phyloP scores from a whole-genome alignment of 805 yeast species.

The Candida vaughaniae region DNA sequence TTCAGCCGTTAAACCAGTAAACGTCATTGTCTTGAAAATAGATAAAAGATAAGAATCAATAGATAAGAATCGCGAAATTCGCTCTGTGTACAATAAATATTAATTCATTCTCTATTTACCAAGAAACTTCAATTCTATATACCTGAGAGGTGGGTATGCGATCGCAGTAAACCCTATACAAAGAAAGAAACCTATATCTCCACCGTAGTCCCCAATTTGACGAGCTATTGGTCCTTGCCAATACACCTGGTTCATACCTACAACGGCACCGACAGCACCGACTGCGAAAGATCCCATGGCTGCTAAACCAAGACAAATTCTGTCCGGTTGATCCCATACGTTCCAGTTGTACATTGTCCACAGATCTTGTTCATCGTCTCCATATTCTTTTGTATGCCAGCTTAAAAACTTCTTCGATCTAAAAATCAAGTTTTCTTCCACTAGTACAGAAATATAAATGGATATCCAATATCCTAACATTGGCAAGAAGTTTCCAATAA shows the following conservation, averaged over 20 bases:
- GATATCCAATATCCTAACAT: constrained; percentile 44
- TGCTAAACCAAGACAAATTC: constrained; percentile 33
- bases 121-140: constrained; percentile 28
- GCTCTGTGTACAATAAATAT: too few relatives aligned
- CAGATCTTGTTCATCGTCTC: constrained; percentile 7
- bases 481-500: constrained; percentile 38
- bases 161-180: constrained; percentile 34
- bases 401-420: constrained; percentile 20
- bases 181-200: constrained; percentile 40
- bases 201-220: constrained; percentile 30
- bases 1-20: constrained; percentile 12
- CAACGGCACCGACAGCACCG: constrained; percentile 38
- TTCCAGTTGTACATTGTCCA: constrained; percentile 27
- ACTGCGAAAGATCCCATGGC: constrained; percentile 28
- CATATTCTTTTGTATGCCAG: constrained; percentile 29
- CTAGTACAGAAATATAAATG: constrained; percentile 33
- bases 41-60: too few relatives aligned
- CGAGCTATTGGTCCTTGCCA: constrained; percentile 38
- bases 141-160: constrained; percentile 30
- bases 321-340: constrained; percentile 26
- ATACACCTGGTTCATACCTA: constrained; percentile 42
- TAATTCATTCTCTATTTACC: constrained; percentile 18
- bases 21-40: too few relatives aligned
- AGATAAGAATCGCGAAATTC: too few relatives aligned
- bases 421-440: constrained; percentile 37